Percentiles rank a stretch among this genome's conserved stretches.
These are phyloP conservation scores for Amanita fuliginea DNA, from an alignment of 768 basidiomycete species.

Conservation along the genomic window DNA sequence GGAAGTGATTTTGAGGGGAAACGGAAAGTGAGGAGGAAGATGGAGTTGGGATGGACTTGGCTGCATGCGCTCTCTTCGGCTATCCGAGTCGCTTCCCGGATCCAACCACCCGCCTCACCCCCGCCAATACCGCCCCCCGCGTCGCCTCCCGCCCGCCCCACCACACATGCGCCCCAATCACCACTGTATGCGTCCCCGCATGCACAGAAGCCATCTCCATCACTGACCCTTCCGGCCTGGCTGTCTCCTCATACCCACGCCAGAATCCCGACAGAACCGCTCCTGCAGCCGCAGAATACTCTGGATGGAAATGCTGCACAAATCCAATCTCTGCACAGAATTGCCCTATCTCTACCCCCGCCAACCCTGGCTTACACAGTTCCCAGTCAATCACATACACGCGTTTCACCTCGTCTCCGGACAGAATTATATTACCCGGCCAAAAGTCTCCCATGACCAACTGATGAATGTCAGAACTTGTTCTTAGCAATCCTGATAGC, in stretches of 20 bases:
- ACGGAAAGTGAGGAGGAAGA: conserved; percentile 72
- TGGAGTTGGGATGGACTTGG: conserved; percentile 62
- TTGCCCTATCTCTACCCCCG: conserved; percentile 52
- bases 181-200: conserved; percentile 44
- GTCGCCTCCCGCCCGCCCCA: conserved; percentile 42
- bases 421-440: conserved; percentile 57
- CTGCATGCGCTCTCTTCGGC: conserved; percentile 24
- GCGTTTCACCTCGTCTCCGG: conserved; percentile 21
- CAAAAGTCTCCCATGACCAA: conserved; percentile 66
- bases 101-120: conserved; percentile 28
- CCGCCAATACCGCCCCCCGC: conserved; percentile 38
- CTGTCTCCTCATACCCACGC: conserved; percentile 25
- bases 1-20: conserved; percentile 73
- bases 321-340: conserved; percentile 50
- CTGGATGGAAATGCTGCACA: conserved; percentile 35
- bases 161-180: conserved; percentile 33
- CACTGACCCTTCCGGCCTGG: conserved; percentile 16
- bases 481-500: conserved; percentile 1
- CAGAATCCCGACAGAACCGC: conserved; percentile 34
- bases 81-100: conserved; percentile 11
- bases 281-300: conserved; percentile 23
- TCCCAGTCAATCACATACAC: conserved; percentile 60
- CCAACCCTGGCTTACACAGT: conserved; percentile 41
- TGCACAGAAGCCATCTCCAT: conserved; percentile 31
- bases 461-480: conserved; percentile 11